Percentiles rank a stretch among this genome's conserved stretches.
Evolutionary conservation across 192 early-diverging fungal genomes (phyloP).

Genomic region (Coemansia sp.): DNA sequence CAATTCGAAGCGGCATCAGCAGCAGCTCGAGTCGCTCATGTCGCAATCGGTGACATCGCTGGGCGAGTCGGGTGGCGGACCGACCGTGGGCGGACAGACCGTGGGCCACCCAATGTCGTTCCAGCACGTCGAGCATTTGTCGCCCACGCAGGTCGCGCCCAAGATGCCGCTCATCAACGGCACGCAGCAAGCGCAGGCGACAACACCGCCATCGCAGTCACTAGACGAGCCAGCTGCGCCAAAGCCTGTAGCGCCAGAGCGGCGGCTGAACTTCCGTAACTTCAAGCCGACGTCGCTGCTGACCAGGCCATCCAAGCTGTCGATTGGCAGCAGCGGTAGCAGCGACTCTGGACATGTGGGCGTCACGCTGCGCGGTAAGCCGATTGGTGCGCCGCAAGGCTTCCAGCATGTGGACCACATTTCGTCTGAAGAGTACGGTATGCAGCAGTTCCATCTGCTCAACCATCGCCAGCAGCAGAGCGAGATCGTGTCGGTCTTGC

Average conservation of each 20-base stretch:
- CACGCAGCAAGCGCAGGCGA: background rate
- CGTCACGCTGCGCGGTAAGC: slow-evolving; percentile 31
- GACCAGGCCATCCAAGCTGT: slow-evolving; percentile 34
- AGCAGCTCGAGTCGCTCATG: slow-evolving; percentile 49
- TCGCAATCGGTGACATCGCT: slow-evolving; percentile 21
- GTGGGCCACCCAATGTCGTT: slow-evolving; percentile 52
- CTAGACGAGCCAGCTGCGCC: background rate
- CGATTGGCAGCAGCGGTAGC: slow-evolving; percentile 3
- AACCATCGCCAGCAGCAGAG: slow-evolving; percentile 52
- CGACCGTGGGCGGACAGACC: slow-evolving; percentile 42
- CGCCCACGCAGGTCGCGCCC: slow-evolving; percentile 34
- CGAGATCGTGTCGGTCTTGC: slow-evolving; percentile 48
- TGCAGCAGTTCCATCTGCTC: slow-evolving; percentile 52
- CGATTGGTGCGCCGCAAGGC: slow-evolving; percentile 36
- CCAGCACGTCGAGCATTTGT: slow-evolving; percentile 53
- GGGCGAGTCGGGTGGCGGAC: slow-evolving; percentile 12
- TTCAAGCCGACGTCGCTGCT: slow-evolving; percentile 44
- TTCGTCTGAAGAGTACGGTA: slow-evolving; percentile 33
- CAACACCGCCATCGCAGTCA: background rate
- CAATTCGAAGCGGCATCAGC: slow-evolving; percentile 50
- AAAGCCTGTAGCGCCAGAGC: slow-evolving; percentile 13
- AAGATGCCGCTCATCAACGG: slow-evolving; percentile 42
- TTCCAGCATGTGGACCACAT: slow-evolving; percentile 53
- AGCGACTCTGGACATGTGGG: background rate
- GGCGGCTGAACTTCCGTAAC: slow-evolving; percentile 38